A percentile compares a stretch with the other conserved stretches of the same genome.
These are phyloP conservation scores for Cairneyella variabilis DNA, from an alignment of 495 filamentous ascomycete species.

Conservation along the genomic window DNA sequence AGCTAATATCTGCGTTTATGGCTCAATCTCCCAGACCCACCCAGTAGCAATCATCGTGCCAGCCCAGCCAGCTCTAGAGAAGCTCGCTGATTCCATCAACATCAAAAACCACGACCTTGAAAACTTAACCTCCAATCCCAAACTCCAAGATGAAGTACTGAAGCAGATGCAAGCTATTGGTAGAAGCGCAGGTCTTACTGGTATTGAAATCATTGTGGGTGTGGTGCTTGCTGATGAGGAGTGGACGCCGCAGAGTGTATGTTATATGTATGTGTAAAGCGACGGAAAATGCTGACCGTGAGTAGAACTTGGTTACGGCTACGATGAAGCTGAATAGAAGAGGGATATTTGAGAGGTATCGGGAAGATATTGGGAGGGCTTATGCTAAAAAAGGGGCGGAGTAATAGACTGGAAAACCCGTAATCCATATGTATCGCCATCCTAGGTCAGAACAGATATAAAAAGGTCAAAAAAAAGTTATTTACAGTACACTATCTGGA, in stretches of 20 bases:
- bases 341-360: conserved; percentile 58
- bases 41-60: conserved; percentile 94
- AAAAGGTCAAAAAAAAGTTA: no score
- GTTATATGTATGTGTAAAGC: conserved; percentile 29
- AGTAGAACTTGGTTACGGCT: conserved; percentile 59
- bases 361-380: conserved; percentile 56
- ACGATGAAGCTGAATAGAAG: conserved; percentile 72
- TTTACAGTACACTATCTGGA: no score
- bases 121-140: conserved; percentile 74
- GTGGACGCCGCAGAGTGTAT: conserved; percentile 94
- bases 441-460: no score
- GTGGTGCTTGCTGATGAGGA: conserved; percentile 92
- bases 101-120: conserved; percentile 68
- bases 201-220: conserved; percentile 87
- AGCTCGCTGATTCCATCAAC: conserved; percentile 68
- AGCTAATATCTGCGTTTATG: conserved; percentile 92
- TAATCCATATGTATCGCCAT: no score
- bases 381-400: conserved; percentile 40
- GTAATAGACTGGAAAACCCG: no score
- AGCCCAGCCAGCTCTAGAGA: conserved; percentile 75
- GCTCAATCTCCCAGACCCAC: conserved; percentile 71
- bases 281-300: conserved; percentile 17
- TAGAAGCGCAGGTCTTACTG: conserved; percentile 66
- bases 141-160: conserved; percentile 70
- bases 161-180: conserved; percentile 76